A percentile compares a stretch with the other conserved stretches of the same genome.
Evolutionary conservation across 2,329 filamentous ascomycete species (phyloP).

Genomic region (Venturia asperata): DNA sequence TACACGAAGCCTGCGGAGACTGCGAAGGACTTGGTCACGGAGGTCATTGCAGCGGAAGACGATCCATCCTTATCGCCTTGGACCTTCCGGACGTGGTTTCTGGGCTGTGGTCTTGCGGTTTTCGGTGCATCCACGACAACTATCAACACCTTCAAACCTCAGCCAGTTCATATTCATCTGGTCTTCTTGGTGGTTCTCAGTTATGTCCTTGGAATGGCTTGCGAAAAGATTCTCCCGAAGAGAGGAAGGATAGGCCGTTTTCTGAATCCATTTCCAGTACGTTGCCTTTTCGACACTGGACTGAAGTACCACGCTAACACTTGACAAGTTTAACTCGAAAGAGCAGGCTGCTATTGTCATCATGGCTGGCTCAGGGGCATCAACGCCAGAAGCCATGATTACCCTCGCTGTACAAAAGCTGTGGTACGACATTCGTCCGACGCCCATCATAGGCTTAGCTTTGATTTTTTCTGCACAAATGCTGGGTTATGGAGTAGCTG

Average conservation of each 20-base stretch:
- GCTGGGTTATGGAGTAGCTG: conserved; percentile 22
- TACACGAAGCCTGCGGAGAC: conserved; percentile 5
- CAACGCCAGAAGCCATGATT: conserved; percentile 19
- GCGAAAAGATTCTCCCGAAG: conserved; percentile 34
- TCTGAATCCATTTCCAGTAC: conserved; percentile 33
- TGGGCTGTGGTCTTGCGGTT: conserved; percentile 15
- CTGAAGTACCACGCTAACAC: not conserved
- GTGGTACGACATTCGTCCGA: conserved; percentile 20
- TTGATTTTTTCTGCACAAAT: conserved; percentile 22
- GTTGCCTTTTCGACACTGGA: not conserved
- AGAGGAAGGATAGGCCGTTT: conserved; percentile 30
- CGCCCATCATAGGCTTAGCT: conserved; percentile 12
- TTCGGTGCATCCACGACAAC: conserved; percentile 31
- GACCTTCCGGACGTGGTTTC: conserved; percentile 20
- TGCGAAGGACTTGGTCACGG: conserved; percentile 16
- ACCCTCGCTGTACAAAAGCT: conserved; percentile 20
- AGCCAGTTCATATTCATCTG: conserved; percentile 38
- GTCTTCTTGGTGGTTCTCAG: conserved; percentile 42
- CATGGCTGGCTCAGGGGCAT: conserved; percentile 20
- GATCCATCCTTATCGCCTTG: conserved; percentile 20
- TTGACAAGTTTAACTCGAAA: conserved; percentile 30
- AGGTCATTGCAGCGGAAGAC: conserved; percentile 18
- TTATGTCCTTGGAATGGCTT: conserved; percentile 37
- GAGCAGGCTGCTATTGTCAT: conserved; percentile 28
- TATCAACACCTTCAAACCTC: conserved; percentile 45